Evolutionary conservation across 1,139 yeast genomes (phyloP), one percentile per base, ranked within the genome.

Genomic region (Pichia sp.): DNA sequence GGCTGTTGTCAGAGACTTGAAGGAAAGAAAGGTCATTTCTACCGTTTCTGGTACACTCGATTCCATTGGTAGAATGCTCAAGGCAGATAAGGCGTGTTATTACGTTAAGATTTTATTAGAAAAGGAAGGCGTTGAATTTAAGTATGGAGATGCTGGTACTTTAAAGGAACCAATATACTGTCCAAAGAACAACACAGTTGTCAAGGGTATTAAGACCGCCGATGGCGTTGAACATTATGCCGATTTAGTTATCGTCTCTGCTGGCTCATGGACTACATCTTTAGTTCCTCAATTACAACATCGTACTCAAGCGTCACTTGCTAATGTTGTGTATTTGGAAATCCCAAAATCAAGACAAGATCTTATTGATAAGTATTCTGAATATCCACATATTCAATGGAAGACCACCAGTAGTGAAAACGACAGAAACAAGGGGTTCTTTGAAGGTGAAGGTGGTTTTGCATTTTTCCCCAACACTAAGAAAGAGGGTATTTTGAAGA

Each of bases 201-300:
- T 42, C 8, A 36, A 36, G 18, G 73, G 73, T 6, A 57, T 69
- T 27, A 39, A 45, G 27, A 63, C 71, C 3, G 54, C 54, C 17
- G 71, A 66, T 53, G 72, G 70, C 1, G 42, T 40, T 24, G 20
- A 7, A 1, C 67, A 69, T 44, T 12, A 14, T 2, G 67, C 70
- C 1, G 71, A 67, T 40, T 51, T 67, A 15, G 68, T 64, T 12
- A 58, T 71, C 36, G 55, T 69, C 4, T 63, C 70, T 22, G 62
- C 71, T 21, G 76, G 76, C 24, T 68, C 72, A 9, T 71, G 75
- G 74, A 58, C 71, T 17, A 59, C 67, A 12, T 58, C 65, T 17
- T 48, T 70, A 15, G 58, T 70, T 6, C 63, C 62, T 6, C 36
- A 36, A 36, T 28, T 36, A 21, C 40, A 35, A 27, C 36, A 36